Base-by-base conservation (phyloP, 2,329 filamentous ascomycete species). In the Aplosporella prunicola region DNA sequence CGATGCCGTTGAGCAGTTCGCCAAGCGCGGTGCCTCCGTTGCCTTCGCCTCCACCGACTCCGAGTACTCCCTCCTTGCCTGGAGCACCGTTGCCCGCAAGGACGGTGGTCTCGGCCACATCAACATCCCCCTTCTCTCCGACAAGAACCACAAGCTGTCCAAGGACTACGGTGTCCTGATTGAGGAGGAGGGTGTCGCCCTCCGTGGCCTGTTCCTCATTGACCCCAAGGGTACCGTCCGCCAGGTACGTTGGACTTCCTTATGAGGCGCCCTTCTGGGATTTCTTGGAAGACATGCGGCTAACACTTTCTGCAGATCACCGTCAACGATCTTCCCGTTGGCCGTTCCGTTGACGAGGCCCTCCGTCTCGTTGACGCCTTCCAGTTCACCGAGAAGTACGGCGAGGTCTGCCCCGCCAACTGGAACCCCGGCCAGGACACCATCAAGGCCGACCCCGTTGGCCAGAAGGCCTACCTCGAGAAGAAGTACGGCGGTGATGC, bases 201-300 rank as follows among this genome's bases (percentile, higher is more conserved):
- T 80, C 41, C 67, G 76, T 15, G 76, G 75, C 4, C 64, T 79
- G 30, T 80, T 80, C 64, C 68, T 80, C 60, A 78, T 80, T 50
- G 76, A 80, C 53, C 74, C 75, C 42, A 71, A 72, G 56, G 76
- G 75, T 39, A 57, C 68, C 18, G 62, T 80, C 17, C 61, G 75
- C 45, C 72, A 64, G 51, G 58, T 61, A 43, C 32, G 54, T 54
- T 23, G 15, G 20, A 22, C 23, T 29, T 29, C 27, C 22, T 8
- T 8, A 24, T 27, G 25, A n/a, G 22, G 22, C 22, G 22, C 22
- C 8, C n/a, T n/a, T n/a, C n/a, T n/a, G n/a, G n/a, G n/a, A n/a
- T n/a, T n/a, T n/a, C n/a, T n/a, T n/a, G n/a, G n/a, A n/a, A n/a
- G 15, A 24, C 39, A 36, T 33, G 28, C 18, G 35, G 23, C 33